A percentile compares a stretch with the other conserved stretches of the same genome.
Conservation (phyloP, 2,329 filamentous ascomycete species). For the Cryphonectria naterciae region DNA sequence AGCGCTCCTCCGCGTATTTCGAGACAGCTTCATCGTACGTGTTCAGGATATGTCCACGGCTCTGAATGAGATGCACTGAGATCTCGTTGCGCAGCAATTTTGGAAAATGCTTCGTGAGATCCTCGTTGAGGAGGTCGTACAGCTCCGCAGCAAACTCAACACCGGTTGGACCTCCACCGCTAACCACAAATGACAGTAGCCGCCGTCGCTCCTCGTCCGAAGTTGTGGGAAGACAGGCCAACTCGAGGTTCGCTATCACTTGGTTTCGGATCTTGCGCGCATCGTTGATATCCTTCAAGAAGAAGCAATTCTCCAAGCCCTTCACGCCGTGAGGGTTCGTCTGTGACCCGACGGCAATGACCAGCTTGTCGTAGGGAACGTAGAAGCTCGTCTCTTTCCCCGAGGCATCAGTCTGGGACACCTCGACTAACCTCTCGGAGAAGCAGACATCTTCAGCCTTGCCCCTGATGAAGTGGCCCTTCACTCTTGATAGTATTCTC, state of each 20-base stretch:
- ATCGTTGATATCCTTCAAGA: constrained; percentile 93
- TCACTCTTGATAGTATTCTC: constrained; percentile 75
- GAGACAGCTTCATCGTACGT: constrained; percentile 97
- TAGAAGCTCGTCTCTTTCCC: constrained; percentile 86
- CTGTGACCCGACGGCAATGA: constrained; percentile 87
- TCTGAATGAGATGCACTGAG: constrained; percentile 96
- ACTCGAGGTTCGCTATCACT: constrained; percentile 86
- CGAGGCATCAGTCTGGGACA: constrained; percentile 70
- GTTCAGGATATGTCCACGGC: constrained; percentile 91
- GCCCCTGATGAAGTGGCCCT: constrained; percentile 89
- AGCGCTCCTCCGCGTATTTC: constrained; percentile 87
- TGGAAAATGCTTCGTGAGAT: constrained; percentile 82
- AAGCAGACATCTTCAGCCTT: constrained; percentile 89
- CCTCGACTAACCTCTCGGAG: constrained; percentile 85
- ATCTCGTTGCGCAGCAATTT: constrained; percentile 94
- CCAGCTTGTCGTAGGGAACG: constrained; percentile 94
- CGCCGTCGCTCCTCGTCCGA: constrained; percentile 83
- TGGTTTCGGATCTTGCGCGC: constrained; percentile 87
- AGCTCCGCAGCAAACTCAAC: constrained; percentile 98
- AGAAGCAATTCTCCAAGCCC: constrained; percentile 90
- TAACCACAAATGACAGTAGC: constrained; percentile 92
- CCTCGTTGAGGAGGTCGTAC: constrained; percentile 95
- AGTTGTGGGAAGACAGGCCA: constrained; percentile 91
- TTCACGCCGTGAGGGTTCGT: constrained; percentile 97
- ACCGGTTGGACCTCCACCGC: constrained; percentile 92